A percentile compares a stretch with the other conserved stretches of the same genome.
Conservation (phyloP, 805 yeast genomes). For the Metschnikowia sp. region DNA sequence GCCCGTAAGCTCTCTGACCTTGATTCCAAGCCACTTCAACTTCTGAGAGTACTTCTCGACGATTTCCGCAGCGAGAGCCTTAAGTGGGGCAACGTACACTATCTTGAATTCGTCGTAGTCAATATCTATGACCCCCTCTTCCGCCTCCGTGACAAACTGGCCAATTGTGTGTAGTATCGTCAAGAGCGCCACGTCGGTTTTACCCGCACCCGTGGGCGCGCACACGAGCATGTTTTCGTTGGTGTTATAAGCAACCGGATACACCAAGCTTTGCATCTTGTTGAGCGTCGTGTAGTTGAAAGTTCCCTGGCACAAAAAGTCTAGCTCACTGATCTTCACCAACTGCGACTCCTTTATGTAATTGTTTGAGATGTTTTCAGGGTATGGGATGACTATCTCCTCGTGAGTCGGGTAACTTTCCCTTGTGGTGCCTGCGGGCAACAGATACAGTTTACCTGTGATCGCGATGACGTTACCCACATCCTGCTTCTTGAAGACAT, state of each 20-base stretch:
- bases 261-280: slow-evolving; percentile 86
- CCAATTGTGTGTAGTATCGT: slow-evolving; percentile 58
- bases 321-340: slow-evolving; percentile 61
- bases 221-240: slow-evolving; percentile 74
- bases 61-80: slow-evolving; percentile 94
- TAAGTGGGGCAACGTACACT: slow-evolving; percentile 88
- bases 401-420: slow-evolving; percentile 62
- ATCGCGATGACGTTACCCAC: slow-evolving; percentile 58
- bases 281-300: slow-evolving; percentile 79
- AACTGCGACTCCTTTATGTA: slow-evolving; percentile 46
- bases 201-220: slow-evolving; percentile 24
- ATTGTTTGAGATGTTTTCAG: slow-evolving; percentile 46
- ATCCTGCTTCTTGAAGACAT: slow-evolving; percentile 73
- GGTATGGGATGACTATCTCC: slow-evolving; percentile 79
- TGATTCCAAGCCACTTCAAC: slow-evolving; percentile 79
- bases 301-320: slow-evolving; percentile 76
- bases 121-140: slow-evolving; percentile 52
- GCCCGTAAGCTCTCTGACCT: slow-evolving; percentile 87
- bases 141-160: slow-evolving; percentile 58
- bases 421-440: slow-evolving; percentile 81
- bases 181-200: slow-evolving; percentile 21
- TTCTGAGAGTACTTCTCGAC: slow-evolving; percentile 83
- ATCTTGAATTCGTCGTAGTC: slow-evolving; percentile 85
- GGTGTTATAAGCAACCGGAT: slow-evolving; percentile 86
- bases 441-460: slow-evolving; percentile 72